Conservation (phyloP, 352 stramenopile species). For the Pythium rhizo-oryzae region DNA sequence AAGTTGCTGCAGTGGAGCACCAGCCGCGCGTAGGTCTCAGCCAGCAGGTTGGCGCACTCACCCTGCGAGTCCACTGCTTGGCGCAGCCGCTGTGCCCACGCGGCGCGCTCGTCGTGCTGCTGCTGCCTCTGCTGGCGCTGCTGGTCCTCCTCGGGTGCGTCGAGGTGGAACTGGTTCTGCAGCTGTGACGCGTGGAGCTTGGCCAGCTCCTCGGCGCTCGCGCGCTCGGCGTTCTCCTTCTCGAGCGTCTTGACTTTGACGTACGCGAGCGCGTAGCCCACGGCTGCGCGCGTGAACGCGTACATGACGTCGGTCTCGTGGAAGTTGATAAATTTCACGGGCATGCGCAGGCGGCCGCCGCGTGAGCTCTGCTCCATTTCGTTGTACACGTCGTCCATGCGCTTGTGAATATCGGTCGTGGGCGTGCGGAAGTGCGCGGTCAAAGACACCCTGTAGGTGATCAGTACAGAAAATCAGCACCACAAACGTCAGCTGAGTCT, state of each 20-base stretch:
- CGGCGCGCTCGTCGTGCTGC: conserved; percentile 13
- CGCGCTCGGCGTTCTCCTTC: conserved; percentile 32
- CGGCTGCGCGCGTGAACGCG: conserved; percentile 63
- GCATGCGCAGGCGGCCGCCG: conserved; percentile 52
- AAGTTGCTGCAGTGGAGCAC: conserved; percentile 85
- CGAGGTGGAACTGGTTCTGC: conserved; percentile 24
- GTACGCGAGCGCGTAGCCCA: conserved; percentile 68
- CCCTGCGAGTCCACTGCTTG: conserved; percentile 20
- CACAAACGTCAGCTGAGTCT: not conserved
- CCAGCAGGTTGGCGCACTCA: conserved; percentile 40
- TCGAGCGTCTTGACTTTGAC: conserved; percentile 59
- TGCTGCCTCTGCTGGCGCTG: not conserved
- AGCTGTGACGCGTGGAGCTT: conserved; percentile 28
- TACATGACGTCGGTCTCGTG: conserved; percentile 77
- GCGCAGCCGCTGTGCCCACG: conserved; percentile 15
- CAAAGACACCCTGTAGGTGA: conserved; percentile 6
- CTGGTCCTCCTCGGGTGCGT: not conserved
- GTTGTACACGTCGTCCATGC: conserved; percentile 63
- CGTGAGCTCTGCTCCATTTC: conserved; percentile 64
- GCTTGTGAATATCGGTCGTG: conserved; percentile 33
- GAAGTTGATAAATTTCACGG: conserved; percentile 72
- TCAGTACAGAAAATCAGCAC: not conserved
- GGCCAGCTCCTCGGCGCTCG: conserved; percentile 24
- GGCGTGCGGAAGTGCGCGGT: conserved; percentile 14
- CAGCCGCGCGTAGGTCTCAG: conserved; percentile 61